phyloP scores from a whole-genome alignment of 306 rosid species.

The Parietaria judaica region DNA sequence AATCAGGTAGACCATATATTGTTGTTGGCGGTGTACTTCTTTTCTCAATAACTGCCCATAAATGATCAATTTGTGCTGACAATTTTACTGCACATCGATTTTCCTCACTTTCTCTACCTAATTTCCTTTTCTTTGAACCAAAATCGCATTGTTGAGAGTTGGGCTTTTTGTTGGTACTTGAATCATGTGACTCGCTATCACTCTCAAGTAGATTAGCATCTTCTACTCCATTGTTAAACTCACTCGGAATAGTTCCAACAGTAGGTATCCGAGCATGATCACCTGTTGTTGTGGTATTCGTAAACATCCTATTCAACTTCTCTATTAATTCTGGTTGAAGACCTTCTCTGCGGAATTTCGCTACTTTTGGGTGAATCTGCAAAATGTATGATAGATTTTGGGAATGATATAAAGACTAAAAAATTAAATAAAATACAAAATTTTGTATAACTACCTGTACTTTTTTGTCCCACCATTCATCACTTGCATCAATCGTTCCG shows the following conservation, averaged over 20 bases:
- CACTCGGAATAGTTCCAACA: neutral
- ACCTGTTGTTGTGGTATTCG: neutral
- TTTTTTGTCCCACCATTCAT: constrained; percentile 10
- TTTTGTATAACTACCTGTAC: neutral
- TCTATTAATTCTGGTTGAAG: neutral
- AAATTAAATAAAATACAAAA: neutral
- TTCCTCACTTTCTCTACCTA: neutral
- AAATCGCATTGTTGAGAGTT: neutral
- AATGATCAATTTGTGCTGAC: neutral
- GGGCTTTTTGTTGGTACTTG: neutral
- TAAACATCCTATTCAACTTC: neutral
- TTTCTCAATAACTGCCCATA: neutral
- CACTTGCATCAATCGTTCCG: constrained; percentile 1
- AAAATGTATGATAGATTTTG: no score
- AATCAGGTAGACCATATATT: neutral
- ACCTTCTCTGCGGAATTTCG: neutral
- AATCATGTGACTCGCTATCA: neutral
- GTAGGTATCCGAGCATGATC: neutral
- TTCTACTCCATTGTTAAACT: no score
- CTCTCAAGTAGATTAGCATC: neutral
- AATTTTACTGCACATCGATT: neutral
- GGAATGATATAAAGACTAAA: no score
- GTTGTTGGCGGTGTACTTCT: no score
- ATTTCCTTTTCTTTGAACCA: neutral
- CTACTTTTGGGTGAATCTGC: neutral